Conservation (phyloP, 2,329 filamentous ascomycete genomes). For the Phaeosphaeriaceae sp. region DNA sequence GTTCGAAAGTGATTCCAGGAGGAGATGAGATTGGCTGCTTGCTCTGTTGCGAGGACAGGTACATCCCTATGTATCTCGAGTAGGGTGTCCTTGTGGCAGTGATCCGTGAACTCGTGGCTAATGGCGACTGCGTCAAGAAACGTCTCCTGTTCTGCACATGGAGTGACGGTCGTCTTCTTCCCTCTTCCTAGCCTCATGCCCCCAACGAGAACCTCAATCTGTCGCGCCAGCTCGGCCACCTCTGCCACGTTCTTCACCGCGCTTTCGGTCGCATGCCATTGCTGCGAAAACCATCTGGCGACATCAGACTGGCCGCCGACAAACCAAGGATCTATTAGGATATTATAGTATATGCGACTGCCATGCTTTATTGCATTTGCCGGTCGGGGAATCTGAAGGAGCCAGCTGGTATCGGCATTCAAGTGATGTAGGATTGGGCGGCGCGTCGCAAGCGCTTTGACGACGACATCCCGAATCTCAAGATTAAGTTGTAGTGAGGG, state of each 20-base stretch:
- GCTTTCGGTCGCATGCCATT: slow-evolving; percentile 65
- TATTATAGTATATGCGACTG: slow-evolving; percentile 64
- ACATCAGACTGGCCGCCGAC: slow-evolving; percentile 68
- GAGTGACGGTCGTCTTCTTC: slow-evolving; percentile 16
- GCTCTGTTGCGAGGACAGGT: slow-evolving; percentile 65
- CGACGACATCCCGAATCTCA: slow-evolving; percentile 51
- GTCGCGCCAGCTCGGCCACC: slow-evolving; percentile 59
- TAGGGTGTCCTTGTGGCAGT: slow-evolving; percentile 68
- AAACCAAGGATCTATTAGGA: slow-evolving; percentile 71
- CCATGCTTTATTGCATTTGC: slow-evolving; percentile 49
- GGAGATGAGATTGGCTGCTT: slow-evolving; percentile 63
- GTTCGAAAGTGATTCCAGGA: slow-evolving; percentile 66
- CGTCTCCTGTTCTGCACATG: slow-evolving; percentile 25
- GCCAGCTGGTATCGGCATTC: slow-evolving; percentile 71
- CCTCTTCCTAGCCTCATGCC: slow-evolving; percentile 29
- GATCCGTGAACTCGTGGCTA: slow-evolving; percentile 72
- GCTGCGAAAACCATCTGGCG: slow-evolving; percentile 68
- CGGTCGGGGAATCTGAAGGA: slow-evolving; percentile 68
- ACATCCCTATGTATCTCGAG: slow-evolving; percentile 60
- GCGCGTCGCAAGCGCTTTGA: slow-evolving; percentile 49
- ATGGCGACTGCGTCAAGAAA: slow-evolving; percentile 66
- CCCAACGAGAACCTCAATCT: slow-evolving; percentile 55
- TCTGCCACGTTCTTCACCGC: slow-evolving; percentile 62
- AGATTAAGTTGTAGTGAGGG: slow-evolving; percentile 50
- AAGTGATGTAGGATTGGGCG: slow-evolving; percentile 67